Conservation (phyloP, 768 basidiomycete species). For the Hemileccinum impolitum region DNA sequence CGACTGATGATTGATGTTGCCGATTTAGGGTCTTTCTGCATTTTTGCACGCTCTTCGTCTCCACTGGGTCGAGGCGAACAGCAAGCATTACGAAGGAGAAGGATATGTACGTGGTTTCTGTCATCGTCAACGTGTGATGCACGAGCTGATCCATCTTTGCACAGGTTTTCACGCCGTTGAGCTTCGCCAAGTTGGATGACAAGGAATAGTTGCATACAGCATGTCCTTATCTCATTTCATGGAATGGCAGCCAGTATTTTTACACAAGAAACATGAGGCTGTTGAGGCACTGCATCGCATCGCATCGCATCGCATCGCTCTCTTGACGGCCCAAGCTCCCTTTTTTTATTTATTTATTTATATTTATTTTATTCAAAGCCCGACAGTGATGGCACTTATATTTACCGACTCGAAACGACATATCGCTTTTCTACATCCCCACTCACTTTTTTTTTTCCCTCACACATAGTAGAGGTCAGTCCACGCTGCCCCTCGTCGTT, state of each 20-base stretch:
- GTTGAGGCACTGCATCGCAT: constrained; percentile 4
- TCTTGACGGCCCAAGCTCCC: background rate
- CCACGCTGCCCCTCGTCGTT: background rate
- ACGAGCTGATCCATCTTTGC: constrained; percentile 25
- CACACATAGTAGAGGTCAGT: constrained; percentile 35
- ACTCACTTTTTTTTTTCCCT: constrained; percentile 28
- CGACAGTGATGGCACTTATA: constrained; percentile 20
- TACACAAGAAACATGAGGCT: constrained; percentile 12
- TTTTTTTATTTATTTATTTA: constrained; percentile 15
- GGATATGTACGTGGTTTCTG: constrained; percentile 67
- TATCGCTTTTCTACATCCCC: constrained; percentile 28
- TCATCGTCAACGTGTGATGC: constrained; percentile 21
- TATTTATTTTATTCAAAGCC: constrained; percentile 33
- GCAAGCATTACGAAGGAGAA: constrained; percentile 90
- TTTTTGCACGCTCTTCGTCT: constrained; percentile 95
- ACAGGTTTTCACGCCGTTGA: constrained; percentile 48
- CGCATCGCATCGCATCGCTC: background rate
- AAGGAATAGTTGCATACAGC: constrained; percentile 27
- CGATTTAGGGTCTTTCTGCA: constrained; percentile 78
- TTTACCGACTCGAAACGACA: background rate
- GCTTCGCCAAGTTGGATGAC: constrained; percentile 43
- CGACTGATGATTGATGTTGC: constrained; percentile 9
- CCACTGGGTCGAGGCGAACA: constrained; percentile 98
- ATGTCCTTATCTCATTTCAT: constrained; percentile 15
- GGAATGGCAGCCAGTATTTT: constrained; percentile 17